Evolutionary conservation across 805 yeast species (phyloP).

Genomic region (Candida fluviatilis): DNA sequence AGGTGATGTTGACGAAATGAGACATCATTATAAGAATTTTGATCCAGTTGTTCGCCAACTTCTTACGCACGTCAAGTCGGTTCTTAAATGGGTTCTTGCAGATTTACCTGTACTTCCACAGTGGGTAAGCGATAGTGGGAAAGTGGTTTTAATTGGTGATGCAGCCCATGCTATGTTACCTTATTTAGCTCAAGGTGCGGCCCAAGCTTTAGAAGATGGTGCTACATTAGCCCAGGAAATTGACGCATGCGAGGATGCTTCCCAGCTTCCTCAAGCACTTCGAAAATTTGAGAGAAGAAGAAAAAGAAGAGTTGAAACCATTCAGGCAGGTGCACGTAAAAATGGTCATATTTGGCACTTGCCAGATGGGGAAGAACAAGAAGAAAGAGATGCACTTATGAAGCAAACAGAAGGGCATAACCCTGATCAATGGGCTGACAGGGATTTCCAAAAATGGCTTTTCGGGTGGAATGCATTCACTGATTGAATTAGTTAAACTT

Average conservation of each 20-base stretch:
- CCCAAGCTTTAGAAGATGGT: constrained; percentile 19
- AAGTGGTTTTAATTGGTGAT: constrained; percentile 18
- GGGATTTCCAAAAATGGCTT: constrained; percentile 10
- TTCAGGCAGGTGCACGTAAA: constrained; percentile 12
- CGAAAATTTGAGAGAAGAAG: constrained; percentile 7
- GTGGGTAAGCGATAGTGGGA: constrained; percentile 13
- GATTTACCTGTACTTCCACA: constrained; percentile 14
- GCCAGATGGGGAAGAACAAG: constrained; percentile 23
- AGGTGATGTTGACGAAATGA: constrained; percentile 11
- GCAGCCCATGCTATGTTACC: constrained; percentile 23
- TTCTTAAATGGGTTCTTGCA: constrained; percentile 15
- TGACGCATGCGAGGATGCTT: constrained; percentile 1
- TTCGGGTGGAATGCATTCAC: constrained; percentile 10
- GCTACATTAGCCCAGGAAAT: constrained; percentile 15
- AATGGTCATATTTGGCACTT: constrained; percentile 20
- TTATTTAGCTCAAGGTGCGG: constrained; percentile 20
- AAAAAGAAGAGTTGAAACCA: constrained; percentile 10
- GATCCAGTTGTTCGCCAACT: constrained; percentile 13
- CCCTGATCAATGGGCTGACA: constrained; percentile 11
- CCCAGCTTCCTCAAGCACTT: constrained; percentile 6
- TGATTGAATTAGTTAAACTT: constrained; percentile 1
- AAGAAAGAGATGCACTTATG: constrained; percentile 17
- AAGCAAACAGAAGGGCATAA: constrained; percentile 9
- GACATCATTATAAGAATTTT: constrained; percentile 8
- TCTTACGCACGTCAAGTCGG: constrained; percentile 12